phyloP scores from a whole-genome alignment of 2,329 filamentous ascomycete genomes.

The Teratosphaeria gauchensis region DNA sequence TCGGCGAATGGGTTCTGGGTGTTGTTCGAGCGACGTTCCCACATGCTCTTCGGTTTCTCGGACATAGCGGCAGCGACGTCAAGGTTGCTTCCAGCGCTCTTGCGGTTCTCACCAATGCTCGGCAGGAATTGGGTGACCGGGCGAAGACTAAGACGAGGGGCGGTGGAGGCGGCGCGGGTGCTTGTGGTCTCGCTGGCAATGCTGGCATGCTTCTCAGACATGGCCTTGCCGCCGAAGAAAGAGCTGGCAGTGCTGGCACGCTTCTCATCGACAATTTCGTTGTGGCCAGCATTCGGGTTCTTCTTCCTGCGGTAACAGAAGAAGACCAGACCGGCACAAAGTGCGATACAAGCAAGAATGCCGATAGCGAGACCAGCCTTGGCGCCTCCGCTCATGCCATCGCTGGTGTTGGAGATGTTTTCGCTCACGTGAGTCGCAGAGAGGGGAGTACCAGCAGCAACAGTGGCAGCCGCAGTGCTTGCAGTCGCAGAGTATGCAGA shows the following conservation, averaged over 20 bases:
- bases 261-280: conserved; percentile 35
- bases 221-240: conserved; percentile 9
- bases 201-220: conserved; percentile 15
- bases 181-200: conserved; percentile 26
- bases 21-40: conserved; percentile 28
- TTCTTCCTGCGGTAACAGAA: conserved; percentile 66
- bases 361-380: conserved; percentile 84
- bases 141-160: conserved; percentile 75
- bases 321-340: conserved; percentile 58
- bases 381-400: conserved; percentile 36
- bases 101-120: conserved; percentile 42
- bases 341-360: conserved; percentile 58
- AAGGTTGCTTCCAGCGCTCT: conserved; percentile 28
- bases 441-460: conserved; percentile 15
- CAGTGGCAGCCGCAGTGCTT: conserved; percentile 4
- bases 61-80: conserved; percentile 14
- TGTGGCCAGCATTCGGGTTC: conserved; percentile 39
- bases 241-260: conserved; percentile 18
- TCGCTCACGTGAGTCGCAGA: conserved; percentile 9
- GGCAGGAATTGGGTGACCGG: conserved; percentile 78
- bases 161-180: conserved; percentile 42
- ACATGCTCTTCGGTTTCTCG: conserved; percentile 24
- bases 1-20: conserved; percentile 30
- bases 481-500: conserved; percentile 11
- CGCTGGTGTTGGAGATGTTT: conserved; percentile 4